These are phyloP conservation scores for Periconia sp. DNA, from an alignment of 2,329 filamentous ascomycete species.

Conservation along the genomic window DNA sequence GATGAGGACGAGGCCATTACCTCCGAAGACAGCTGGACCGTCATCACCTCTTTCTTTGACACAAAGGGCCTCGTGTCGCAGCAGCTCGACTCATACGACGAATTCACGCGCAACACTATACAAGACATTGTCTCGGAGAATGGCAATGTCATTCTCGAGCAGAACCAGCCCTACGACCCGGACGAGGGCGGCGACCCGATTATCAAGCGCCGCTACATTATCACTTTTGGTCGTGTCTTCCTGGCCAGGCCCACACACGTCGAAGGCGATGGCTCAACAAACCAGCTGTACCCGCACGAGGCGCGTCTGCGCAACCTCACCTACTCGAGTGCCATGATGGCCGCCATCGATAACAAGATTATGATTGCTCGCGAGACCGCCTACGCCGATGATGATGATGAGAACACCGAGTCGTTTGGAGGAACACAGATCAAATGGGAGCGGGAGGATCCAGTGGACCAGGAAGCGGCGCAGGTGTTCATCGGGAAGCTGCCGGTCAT, in stretches of 20 bases:
- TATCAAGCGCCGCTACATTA: conserved; percentile 87
- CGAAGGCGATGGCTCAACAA: conserved; percentile 87
- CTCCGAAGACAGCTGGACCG: conserved; percentile 96
- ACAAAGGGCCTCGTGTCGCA: conserved; percentile 94
- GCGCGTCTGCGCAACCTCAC: conserved; percentile 94
- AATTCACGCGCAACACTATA: conserved; percentile 92
- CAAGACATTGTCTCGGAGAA: conserved; percentile 94
- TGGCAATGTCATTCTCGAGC: conserved; percentile 87
- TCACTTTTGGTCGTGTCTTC: conserved; percentile 89
- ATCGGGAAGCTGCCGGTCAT: conserved; percentile 97
- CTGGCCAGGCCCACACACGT: conserved; percentile 88
- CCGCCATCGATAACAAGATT: conserved; percentile 83
- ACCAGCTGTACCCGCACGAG: conserved; percentile 87
- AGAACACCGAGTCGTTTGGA: conserved; percentile 45
- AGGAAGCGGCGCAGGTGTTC: conserved; percentile 74
- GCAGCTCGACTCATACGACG: conserved; percentile 97
- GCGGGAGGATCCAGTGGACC: conserved; percentile 52
- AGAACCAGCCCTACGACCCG: conserved; percentile 76
- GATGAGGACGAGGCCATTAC: conserved; percentile 72
- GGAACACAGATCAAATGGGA: conserved; percentile 49
- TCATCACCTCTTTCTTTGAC: conserved; percentile 97
- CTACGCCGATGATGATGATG: conserved; percentile 67
- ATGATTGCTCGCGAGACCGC: conserved; percentile 79
- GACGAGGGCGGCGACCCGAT: conserved; percentile 71
- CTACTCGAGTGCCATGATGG: conserved; percentile 88